Conservation (phyloP, 345 rosid genomes). For the Geranium brycei region DNA sequence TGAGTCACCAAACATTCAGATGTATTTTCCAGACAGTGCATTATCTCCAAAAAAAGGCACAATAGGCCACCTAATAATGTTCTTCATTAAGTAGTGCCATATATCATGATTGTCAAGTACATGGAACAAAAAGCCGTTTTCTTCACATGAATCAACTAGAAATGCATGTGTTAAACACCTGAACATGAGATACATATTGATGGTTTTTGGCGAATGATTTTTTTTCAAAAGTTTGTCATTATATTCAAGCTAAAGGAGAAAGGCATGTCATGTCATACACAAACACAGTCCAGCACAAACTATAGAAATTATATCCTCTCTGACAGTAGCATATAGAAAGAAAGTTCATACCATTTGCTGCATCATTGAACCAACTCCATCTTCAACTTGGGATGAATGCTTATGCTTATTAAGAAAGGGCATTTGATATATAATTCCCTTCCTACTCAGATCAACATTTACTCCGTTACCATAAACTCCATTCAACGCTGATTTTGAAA, state of each 20-base stretch:
- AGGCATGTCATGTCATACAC: not conserved
- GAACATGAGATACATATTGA: not conserved
- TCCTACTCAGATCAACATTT: slow-evolving; percentile 20
- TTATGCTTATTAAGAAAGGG: slow-evolving; percentile 20
- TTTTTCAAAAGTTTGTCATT: not conserved
- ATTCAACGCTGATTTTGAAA: slow-evolving; percentile 24
- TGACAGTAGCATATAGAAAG: slow-evolving; percentile 6
- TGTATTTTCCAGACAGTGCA: not conserved
- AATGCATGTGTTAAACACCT: not conserved
- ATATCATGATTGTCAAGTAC: not conserved
- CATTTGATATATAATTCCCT: slow-evolving; percentile 10
- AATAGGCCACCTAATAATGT: not conserved
- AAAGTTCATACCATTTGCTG: slow-evolving; percentile 37
- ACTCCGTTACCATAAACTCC: slow-evolving; percentile 19
- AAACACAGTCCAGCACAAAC: not conserved
- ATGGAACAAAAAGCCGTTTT: not conserved
- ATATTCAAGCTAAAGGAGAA: not conserved
- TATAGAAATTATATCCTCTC: not conserved
- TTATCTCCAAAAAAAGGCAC: not conserved
- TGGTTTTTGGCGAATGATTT: not conserved
- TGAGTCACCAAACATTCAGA: not conserved
- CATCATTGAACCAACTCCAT: slow-evolving; percentile 19
- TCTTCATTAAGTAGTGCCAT: too few relatives aligned
- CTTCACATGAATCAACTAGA: not conserved
- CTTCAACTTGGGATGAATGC: slow-evolving; percentile 19